Base-by-base conservation (phyloP, 1,284 basidiomycete genomes). In the Stygiomarasmius scandens region DNA sequence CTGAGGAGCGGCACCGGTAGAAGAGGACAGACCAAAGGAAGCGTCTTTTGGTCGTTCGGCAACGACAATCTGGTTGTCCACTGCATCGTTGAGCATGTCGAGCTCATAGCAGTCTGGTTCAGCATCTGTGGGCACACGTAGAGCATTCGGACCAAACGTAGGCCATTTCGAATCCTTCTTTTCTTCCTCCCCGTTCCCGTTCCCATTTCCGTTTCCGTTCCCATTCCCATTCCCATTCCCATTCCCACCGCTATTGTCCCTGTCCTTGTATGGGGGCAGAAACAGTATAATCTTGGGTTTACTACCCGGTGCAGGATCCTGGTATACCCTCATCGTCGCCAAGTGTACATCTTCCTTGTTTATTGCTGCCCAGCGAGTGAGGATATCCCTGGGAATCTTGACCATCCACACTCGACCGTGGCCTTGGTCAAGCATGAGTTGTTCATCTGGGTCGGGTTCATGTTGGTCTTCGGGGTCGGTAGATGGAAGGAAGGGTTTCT, bases 351-450 rank as follows among this genome's bases (percentile, higher is more conserved):
- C 83, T 60, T 87, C 86, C 4, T 76, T 71, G 56, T 86, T 76
- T 51, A 90, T 77, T 12, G 81, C 71, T 10, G 83, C 74, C 90
- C 89, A 91, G 27, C 83, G 78, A 59, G 87, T 83, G 80, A 92
- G 83, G 49, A 92, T 77, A 63, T 82, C 82, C 67, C 83, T 86
- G 1, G 88, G 88, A 52, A 90, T 82, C 81, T 90, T 91, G 64
- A 92, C 89, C 29, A 90, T 76, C 90, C 90, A 92, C 22, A 90
- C 86, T 64, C 84, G 76, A 25, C 89, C 87, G 55, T 84, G 82
- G 29, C 86, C 87, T 61, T 85, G 80, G 68, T 90, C 85, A 54
- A 90, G 74, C 82, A 88, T 86, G 11, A 92, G 77, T 25, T 83
- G 79, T 67, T 92, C 90, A 57, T 92, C 87, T 3, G 89, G 89